Evolutionary conservation across 306 rosid genomes (phyloP), one percentile per base, ranked within the genome.

Genomic region (Prunus salicina): DNA sequence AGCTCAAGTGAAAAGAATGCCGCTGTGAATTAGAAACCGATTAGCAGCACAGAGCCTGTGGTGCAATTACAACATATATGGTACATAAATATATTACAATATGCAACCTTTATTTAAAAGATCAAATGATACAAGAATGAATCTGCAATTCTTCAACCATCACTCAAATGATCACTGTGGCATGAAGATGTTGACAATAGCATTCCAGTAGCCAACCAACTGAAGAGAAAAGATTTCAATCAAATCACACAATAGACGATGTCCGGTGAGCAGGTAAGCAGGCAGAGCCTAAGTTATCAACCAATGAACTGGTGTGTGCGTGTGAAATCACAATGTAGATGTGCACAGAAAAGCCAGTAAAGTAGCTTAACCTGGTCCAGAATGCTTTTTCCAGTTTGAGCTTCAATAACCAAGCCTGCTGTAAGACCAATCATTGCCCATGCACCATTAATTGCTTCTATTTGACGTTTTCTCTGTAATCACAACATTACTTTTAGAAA

Each of bases 371-470:
- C 98, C 98, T 95, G 97, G 61, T 84, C 71, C 19, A 73, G 82
- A 80, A 95, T 95, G 55, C 79, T 76, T 78, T 88, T 95, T 70
- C 97, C 98, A 49, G 96, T 92, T 82, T 90, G 90, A 58, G 86
- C 95, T 86, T 94, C 97, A 53, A 90, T 80, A 67, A 92, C 90
- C 72, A 94, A 87, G 71, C 96, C 97, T 13, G 87, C 92, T 0
- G 98, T 89, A 69, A 95, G 92, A 60, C 97, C 98, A 64, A 92
- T 87, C 96, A 95, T 95, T 53, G 98, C 98, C 97, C 96, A 92
- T 49, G 97, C 98, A 72, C 97, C 98, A 74, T 95, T 95, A 8
- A 92, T 88, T 49, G 97, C 97, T 79, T 95, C 98, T 74, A 95
- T 87, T 85, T 85, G 92, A 53, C 95, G 93, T 68, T 82, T 84